A percentile compares a stretch with the other conserved stretches of the same genome.
These are phyloP conservation scores for Microdochium paspali DNA, from an alignment of 2,329 filamentous ascomycete species.

Conservation along the genomic window DNA sequence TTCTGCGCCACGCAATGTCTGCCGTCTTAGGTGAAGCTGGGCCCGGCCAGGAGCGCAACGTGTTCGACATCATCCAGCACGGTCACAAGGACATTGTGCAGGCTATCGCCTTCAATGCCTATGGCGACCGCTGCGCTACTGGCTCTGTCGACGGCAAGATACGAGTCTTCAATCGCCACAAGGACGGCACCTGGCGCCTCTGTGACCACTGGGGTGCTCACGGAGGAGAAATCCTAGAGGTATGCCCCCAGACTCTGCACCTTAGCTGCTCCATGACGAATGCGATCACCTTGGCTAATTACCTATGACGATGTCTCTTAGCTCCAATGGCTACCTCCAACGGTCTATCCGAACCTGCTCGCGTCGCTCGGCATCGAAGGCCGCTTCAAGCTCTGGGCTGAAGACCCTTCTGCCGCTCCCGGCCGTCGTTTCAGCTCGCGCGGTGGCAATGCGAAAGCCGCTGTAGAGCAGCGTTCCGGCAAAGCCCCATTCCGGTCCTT, in stretches of 20 bases:
- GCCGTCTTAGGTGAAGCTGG: not conserved
- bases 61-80: slow-evolving; percentile 57
- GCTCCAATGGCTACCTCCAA: slow-evolving; percentile 91
- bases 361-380: slow-evolving; percentile 86
- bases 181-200: slow-evolving; percentile 66
- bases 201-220: slow-evolving; percentile 87
- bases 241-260: slow-evolving; percentile 34
- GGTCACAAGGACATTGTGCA: slow-evolving; percentile 75
- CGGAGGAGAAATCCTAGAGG: slow-evolving; percentile 82
- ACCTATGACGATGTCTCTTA: slow-evolving; percentile 24
- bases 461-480: slow-evolving; percentile 47
- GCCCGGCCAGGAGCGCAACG: not conserved
- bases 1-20: not conserved
- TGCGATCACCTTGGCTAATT: not conserved
- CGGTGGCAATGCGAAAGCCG: slow-evolving; percentile 30
- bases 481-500: slow-evolving; percentile 69
- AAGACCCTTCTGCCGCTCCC: slow-evolving; percentile 72
- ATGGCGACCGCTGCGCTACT: slow-evolving; percentile 84
- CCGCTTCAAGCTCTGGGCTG: slow-evolving; percentile 85
- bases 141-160: slow-evolving; percentile 89
- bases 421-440: slow-evolving; percentile 74
- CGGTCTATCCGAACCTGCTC: slow-evolving; percentile 75
- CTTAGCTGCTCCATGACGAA: not conserved
- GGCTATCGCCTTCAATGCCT: slow-evolving; percentile 82
- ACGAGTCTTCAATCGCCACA: slow-evolving; percentile 80